These are phyloP conservation scores for Acer yangbiense DNA, from an alignment of 345 rosid species.

Conservation along the genomic window DNA sequence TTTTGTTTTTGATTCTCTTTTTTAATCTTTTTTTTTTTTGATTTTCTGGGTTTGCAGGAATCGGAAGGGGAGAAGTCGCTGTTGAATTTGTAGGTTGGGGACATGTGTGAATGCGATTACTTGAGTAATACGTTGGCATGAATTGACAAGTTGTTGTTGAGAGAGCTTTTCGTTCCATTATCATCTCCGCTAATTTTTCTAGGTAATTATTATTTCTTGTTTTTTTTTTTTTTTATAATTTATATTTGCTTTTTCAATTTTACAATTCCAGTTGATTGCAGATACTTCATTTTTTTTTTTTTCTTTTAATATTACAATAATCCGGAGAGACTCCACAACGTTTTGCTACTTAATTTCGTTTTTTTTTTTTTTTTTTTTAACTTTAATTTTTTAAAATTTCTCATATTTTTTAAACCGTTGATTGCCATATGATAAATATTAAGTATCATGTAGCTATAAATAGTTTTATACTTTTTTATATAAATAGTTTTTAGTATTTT, in stretches of 20 bases:
- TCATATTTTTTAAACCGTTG: neutral
- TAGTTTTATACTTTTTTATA: too few species aligned
- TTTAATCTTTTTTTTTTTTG: neutral
- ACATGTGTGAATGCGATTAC: neutral
- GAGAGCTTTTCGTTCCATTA: neutral
- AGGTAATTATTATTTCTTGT: neutral
- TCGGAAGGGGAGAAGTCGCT: neutral
- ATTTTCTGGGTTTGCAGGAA: neutral
- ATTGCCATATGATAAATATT: neutral
- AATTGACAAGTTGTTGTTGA: neutral
- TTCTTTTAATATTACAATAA: too few species aligned
- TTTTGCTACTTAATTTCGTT: too few species aligned
- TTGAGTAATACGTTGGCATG: conserved; percentile 25
- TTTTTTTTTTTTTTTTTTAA: too few species aligned
- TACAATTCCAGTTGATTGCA: too few species aligned
- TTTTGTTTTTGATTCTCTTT: neutral
- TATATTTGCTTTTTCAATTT: neutral
- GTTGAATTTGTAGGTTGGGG: neutral
- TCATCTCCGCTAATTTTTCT: neutral
- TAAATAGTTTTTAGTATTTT: too few species aligned
- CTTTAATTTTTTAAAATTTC: too few species aligned
- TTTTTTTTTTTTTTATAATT: neutral
- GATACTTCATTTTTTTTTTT: too few species aligned
- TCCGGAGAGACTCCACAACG: too few species aligned
- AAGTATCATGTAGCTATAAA: too few species aligned